Percentiles rank a stretch among this genome's conserved stretches.
These are phyloP conservation scores for Tolypocladium endophyticum DNA, from an alignment of 2,329 filamentous ascomycete genomes.

Conservation along the genomic window DNA sequence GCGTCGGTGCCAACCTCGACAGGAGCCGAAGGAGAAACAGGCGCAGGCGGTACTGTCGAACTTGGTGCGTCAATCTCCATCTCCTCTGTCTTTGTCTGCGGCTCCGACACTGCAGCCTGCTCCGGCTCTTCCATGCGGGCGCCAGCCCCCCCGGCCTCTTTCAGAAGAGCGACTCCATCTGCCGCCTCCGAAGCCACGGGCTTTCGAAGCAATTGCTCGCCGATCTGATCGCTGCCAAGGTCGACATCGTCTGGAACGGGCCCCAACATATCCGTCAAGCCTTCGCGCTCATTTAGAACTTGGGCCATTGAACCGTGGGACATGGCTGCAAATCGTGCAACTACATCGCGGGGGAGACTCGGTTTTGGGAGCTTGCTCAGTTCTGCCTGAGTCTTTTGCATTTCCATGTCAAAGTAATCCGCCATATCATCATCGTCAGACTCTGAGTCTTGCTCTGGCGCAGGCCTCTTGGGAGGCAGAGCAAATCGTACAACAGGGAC, in stretches of 20 bases:
- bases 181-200: not conserved
- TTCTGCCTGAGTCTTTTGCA: slow-evolving; percentile 38
- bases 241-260: slow-evolving; percentile 11
- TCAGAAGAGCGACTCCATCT: not conserved
- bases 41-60: slow-evolving; percentile 2
- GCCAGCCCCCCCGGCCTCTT: not conserved
- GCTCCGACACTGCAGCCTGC: slow-evolving; percentile 10
- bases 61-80: slow-evolving; percentile 25
- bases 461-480: slow-evolving; percentile 25
- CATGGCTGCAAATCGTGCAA: slow-evolving; percentile 35
- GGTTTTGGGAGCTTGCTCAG: slow-evolving; percentile 34
- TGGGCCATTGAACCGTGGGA: slow-evolving; percentile 38
- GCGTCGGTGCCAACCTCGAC: not conserved
- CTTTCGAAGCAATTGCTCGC: not conserved
- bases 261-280: slow-evolving; percentile 31
- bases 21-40: slow-evolving; percentile 2
- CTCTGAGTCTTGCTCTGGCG: slow-evolving; percentile 25
- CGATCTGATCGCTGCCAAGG: not conserved
- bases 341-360: slow-evolving; percentile 27
- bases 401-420: slow-evolving; percentile 43
- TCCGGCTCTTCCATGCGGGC: slow-evolving; percentile 2
- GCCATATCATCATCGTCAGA: slow-evolving; percentile 50
- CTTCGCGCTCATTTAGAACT: slow-evolving; percentile 34
- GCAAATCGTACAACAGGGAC: slow-evolving; percentile 26
- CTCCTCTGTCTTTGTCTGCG: slow-evolving; percentile 28